Evolutionary conservation across 768 basidiomycete species (phyloP).

Genomic region (Boletus speciosus): DNA sequence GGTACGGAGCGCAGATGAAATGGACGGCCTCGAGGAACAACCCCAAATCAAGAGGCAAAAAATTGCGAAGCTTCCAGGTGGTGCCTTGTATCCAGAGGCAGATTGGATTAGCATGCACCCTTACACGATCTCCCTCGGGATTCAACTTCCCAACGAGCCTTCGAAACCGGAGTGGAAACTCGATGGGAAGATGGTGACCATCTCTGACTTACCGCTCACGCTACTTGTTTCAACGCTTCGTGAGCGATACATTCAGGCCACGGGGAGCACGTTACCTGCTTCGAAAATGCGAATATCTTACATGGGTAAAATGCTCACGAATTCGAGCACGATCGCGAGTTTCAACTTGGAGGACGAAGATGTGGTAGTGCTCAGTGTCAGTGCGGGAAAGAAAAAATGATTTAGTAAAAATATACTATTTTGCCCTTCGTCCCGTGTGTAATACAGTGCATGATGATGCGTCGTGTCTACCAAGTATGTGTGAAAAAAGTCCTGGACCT

Average conservation of each 20-base stretch:
- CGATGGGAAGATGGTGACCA: slow-evolving; percentile 71
- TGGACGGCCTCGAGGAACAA: slow-evolving; percentile 67
- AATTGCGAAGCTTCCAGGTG: slow-evolving; percentile 81
- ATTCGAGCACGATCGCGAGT: slow-evolving; percentile 76
- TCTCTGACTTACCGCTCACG: slow-evolving; percentile 81
- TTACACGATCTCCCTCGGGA: slow-evolving; percentile 79
- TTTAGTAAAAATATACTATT: background rate
- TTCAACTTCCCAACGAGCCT: slow-evolving; percentile 80
- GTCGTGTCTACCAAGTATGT: slow-evolving; percentile 6
- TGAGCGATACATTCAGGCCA: slow-evolving; percentile 78
- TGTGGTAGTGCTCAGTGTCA: slow-evolving; percentile 68
- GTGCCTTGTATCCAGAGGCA: slow-evolving; percentile 77
- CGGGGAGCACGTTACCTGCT: slow-evolving; percentile 76
- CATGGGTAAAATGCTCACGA: slow-evolving; percentile 81
- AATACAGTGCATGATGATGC: slow-evolving; percentile 12
- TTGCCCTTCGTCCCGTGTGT: slow-evolving; percentile 2
- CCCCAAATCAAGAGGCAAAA: slow-evolving; percentile 87
- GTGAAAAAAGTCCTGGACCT: background rate
- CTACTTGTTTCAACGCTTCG: slow-evolving; percentile 84
- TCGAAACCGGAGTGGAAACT: slow-evolving; percentile 93
- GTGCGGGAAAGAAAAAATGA: slow-evolving; percentile 73
- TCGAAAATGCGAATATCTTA: slow-evolving; percentile 79
- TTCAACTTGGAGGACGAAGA: slow-evolving; percentile 95
- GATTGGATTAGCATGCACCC: slow-evolving; percentile 93
- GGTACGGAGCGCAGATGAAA: slow-evolving; percentile 77